phyloP scores from a whole-genome alignment of 208 protist genomes.

The Trypanosomatidae sp. region DNA sequence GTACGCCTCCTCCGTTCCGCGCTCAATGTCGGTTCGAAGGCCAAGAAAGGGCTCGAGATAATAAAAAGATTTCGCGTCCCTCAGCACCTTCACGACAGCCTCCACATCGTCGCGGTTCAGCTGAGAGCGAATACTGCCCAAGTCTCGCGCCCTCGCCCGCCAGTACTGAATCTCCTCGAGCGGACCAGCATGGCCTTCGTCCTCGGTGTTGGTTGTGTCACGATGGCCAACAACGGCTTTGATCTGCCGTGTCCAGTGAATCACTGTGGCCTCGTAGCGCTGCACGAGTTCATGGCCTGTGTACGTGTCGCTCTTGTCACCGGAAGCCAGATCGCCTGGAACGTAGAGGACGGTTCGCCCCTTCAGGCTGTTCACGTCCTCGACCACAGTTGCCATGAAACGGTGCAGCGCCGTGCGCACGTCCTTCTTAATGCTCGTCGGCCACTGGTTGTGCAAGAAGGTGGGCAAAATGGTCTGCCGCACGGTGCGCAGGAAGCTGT shows the following conservation, averaged over 20 bases:
- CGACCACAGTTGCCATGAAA: slow-evolving; percentile 97
- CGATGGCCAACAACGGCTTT: slow-evolving; percentile 95
- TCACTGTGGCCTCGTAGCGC: slow-evolving; percentile 96
- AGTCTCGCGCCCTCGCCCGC: slow-evolving; percentile 91
- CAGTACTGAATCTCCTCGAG: slow-evolving; percentile 98
- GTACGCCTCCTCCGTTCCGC: slow-evolving; percentile 93
- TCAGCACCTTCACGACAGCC: slow-evolving; percentile 90
- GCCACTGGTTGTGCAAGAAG: slow-evolving; percentile 91
- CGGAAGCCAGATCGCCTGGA: slow-evolving; percentile 84
- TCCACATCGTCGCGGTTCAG: slow-evolving; percentile 91
- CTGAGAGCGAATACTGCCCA: slow-evolving; percentile 95
- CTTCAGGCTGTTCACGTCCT: slow-evolving; percentile 93
- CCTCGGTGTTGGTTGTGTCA: slow-evolving; percentile 29
- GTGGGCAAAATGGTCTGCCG: slow-evolving; percentile 82
- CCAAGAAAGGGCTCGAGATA: slow-evolving; percentile 96
- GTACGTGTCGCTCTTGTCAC: slow-evolving; percentile 52
- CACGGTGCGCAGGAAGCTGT: slow-evolving; percentile 89
- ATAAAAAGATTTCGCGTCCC: slow-evolving; percentile 92
- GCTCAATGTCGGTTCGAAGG: slow-evolving; percentile 92
- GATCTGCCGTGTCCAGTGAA: slow-evolving; percentile 99
- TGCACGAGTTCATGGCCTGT: slow-evolving; percentile 96
- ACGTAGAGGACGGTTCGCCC: slow-evolving; percentile 98
- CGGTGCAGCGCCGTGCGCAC: slow-evolving; percentile 94
- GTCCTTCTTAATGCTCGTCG: slow-evolving; percentile 96
- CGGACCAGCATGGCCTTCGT: slow-evolving; percentile 74